These are phyloP conservation scores for Astrocystis sublimbata DNA, from an alignment of 495 filamentous ascomycete species.

Conservation along the genomic window DNA sequence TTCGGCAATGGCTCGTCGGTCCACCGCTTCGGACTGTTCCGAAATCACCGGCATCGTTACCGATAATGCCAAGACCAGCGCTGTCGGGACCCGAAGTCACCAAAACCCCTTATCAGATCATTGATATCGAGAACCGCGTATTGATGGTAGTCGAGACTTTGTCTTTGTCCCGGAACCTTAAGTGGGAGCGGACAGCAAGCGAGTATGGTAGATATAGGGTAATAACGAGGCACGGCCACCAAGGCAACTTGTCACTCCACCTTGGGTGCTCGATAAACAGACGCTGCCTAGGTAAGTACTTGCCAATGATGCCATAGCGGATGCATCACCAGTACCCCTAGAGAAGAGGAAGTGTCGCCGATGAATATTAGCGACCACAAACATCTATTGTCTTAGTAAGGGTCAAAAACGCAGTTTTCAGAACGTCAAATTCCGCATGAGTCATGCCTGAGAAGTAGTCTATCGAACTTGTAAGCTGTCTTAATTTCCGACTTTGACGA, in stretches of 20 bases:
- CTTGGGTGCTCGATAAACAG: conserved; percentile 48
- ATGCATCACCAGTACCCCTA: conserved; percentile 50
- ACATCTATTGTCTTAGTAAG: too few relatives aligned
- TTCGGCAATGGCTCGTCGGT: background rate
- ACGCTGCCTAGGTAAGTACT: too few relatives aligned
- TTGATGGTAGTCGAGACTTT: conserved; percentile 46
- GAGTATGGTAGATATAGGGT: conserved; percentile 27
- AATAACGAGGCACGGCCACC: conserved; percentile 39
- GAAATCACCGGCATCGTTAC: background rate
- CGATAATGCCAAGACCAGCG: conserved; percentile 3
- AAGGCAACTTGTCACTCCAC: background rate
- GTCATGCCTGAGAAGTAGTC: too few relatives aligned
- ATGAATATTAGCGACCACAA: too few relatives aligned
- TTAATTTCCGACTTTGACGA: too few relatives aligned
- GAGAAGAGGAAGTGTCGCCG: too few relatives aligned
- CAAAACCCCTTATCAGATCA: conserved; percentile 37
- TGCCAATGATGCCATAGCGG: conserved; percentile 67
- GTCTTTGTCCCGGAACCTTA: conserved; percentile 35
- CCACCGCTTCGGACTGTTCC: conserved; percentile 5
- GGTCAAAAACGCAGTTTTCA: too few relatives aligned
- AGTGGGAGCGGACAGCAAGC: conserved; percentile 20
- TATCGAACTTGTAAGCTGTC: too few relatives aligned
- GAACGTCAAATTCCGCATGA: too few relatives aligned
- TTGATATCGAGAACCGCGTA: conserved; percentile 40
- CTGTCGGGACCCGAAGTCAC: conserved; percentile 34